Conservation (phyloP, 169 alveolate species). For the Eimeria praecox region DNA sequence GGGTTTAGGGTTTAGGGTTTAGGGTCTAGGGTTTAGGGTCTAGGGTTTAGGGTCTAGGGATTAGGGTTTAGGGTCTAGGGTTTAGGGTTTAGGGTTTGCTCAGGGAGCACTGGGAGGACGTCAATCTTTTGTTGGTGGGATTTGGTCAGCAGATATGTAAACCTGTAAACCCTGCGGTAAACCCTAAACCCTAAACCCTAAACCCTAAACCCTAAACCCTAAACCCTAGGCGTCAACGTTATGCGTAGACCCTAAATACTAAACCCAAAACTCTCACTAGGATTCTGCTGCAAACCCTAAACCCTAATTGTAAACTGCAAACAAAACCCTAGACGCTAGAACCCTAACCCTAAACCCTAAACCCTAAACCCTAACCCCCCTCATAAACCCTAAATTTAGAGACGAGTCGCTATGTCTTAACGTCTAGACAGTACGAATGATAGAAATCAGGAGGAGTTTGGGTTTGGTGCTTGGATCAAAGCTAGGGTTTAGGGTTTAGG, state of each 20-base stretch:
- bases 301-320: not conserved
- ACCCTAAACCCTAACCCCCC: not conserved
- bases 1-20: not conserved
- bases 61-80: slow-evolving; percentile 47
- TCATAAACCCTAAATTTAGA: not conserved
- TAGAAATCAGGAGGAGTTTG: not conserved
- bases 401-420: too few species aligned
- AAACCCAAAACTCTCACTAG: not conserved
- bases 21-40: slow-evolving; percentile 36
- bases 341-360: not conserved
- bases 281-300: not conserved
- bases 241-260: not conserved
- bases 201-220: not conserved
- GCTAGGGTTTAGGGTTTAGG: not conserved
- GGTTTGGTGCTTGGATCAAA: not conserved
- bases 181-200: not conserved
- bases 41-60: slow-evolving; percentile 1
- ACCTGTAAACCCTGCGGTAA: slow-evolving; percentile 85
- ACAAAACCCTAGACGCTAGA: too few species aligned
- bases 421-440: too few species aligned
- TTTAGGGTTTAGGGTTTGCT: slow-evolving; percentile 32
- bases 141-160: slow-evolving; percentile 97
- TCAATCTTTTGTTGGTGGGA: slow-evolving; percentile 96
- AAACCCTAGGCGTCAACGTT: not conserved
- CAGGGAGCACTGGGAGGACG: slow-evolving; percentile 92